phyloP scores from a whole-genome alignment of 2,329 filamentous ascomycete genomes.

The Scopulariopsis brevicaulis region DNA sequence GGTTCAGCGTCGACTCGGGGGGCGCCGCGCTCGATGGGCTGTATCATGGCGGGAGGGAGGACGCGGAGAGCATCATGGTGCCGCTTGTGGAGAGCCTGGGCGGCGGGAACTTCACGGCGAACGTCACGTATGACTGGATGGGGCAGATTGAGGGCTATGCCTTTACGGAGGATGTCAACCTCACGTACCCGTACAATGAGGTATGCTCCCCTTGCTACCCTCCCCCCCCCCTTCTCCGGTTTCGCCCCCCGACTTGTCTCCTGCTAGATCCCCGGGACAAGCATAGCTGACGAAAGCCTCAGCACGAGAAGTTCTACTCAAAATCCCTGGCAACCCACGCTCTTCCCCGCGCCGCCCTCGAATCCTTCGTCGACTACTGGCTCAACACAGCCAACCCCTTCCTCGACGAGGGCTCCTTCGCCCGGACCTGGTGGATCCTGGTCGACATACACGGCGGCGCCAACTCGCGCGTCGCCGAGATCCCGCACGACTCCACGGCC shows the following conservation, averaged over 20 bases:
- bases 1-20: constrained; percentile 10
- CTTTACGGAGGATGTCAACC: constrained; percentile 9
- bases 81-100: constrained; percentile 12
- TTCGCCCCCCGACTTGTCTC: not conserved
- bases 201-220: constrained; percentile 8
- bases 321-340: constrained; percentile 16
- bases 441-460: constrained; percentile 19
- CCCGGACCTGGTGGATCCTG: constrained; percentile 8
- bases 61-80: constrained; percentile 8
- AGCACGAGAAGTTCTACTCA: constrained; percentile 18
- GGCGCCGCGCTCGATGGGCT: constrained; percentile 14
- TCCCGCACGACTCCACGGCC: constrained; percentile 15
- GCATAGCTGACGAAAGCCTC: not conserved
- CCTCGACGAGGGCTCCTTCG: not conserved
- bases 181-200: constrained; percentile 13
- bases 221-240: not conserved
- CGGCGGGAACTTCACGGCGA: not conserved
- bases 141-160: constrained; percentile 9
- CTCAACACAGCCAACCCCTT: constrained; percentile 8
- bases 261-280: not conserved
- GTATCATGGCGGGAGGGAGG: constrained; percentile 13
- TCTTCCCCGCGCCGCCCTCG: constrained; percentile 11
- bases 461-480: constrained; percentile 22
- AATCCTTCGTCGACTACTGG: constrained; percentile 9
- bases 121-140: constrained; percentile 4